Evolutionary conservation across 768 basidiomycete species (phyloP), one percentile per base, ranked within the genome.

Genomic region (Auricularia cornea): DNA sequence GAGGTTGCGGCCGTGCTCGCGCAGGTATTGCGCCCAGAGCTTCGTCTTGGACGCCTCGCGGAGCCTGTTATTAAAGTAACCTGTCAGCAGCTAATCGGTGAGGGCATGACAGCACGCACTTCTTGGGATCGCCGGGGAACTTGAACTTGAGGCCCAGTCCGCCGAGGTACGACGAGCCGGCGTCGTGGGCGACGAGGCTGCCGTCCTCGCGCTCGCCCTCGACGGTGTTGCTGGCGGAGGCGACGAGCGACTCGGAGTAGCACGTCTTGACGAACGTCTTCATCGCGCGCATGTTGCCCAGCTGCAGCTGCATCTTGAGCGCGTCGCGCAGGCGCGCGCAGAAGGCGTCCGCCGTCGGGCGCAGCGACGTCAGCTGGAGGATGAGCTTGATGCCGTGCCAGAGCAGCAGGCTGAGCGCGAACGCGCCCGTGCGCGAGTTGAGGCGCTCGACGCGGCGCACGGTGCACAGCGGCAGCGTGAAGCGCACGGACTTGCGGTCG

Each of bases 311-410:
- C 3, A 86, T 79, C 76, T 94, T 97, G 66, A 99, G 82, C 3
- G 91, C 88, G 68, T 95, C 90, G 8, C 94, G 87, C 1, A 99
- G 83, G 4, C 93, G 79, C 1, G 88, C 83, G 71, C 95, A 97
- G 79, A 98, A 99, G 33, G 88, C 81, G 68, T 97, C 94, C 20
- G 95, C 96, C 0, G 93, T 94, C 18, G 94, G 94, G 30, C 94
- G 83, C 29, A 98, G 81, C 1, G 94, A 92, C 0, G 96, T 98
- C 60, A 99, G 78, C 77, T 98, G 97, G 1, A 98, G 84, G 66
- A 96, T 84, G 68, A 98, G 90, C 78, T 96, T 90, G 79, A 91
- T 84, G 38, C 92, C 88, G 72, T 98, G 94, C 92, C 94, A 98
- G 60, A 91, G 85, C n/a, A 87, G 83, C 23, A 98, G 77, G 69